Base-by-base conservation (phyloP, 495 filamentous ascomycete genomes). In the Melanomma pulvis-pyrius region DNA sequence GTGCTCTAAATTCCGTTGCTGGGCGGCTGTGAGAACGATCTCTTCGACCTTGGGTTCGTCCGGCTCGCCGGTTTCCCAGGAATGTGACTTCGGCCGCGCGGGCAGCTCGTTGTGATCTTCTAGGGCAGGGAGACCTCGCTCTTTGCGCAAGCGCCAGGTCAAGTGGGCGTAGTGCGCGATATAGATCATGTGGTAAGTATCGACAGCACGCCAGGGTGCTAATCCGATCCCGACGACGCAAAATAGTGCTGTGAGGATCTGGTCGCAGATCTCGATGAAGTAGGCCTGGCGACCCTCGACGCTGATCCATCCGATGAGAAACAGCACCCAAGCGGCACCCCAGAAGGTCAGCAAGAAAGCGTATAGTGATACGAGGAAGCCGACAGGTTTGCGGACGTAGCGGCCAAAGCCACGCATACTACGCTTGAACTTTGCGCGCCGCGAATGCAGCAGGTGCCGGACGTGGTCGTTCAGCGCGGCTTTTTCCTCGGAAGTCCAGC, bases 261-360 rank as follows among this genome's bases (percentile, higher is more conserved):
- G 86, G 77, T 93, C 90, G 72, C 91, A 91, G 55, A 92, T 77
- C 51, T 92, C 87, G 70, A 92, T 87, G 61, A 85, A 76, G 67
- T 92, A 90, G 1, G 82, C 74, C 75, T 91, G 87, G 59, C 81
- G 80, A 28, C 83, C 84, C 44, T 87, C 88, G 12, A 91, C 87
- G 63, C 91, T 89, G 71, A 93, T 90, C 90, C 90, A 93, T 39
- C 89, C 90, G 67, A 93, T 93, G 47, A 93, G 75, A 77, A 92
- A 92, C 36, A 93, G 81, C 0, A 93, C 90, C 90, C 90, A 93
- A 1, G 87, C 88, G 47, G 90, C 80, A 67, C 90, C 90, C 63
- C 92, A 93, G 15, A 91, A 79, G 0, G 90, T 93, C 56, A 93
- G 88, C 12, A 92, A 77, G 17, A 85, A 87, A 19, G 88, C 90